Evolutionary conservation across 2,329 filamentous ascomycete species (phyloP), one percentile per base, ranked within the genome.

Genomic region (Aspergillus arachidicola): DNA sequence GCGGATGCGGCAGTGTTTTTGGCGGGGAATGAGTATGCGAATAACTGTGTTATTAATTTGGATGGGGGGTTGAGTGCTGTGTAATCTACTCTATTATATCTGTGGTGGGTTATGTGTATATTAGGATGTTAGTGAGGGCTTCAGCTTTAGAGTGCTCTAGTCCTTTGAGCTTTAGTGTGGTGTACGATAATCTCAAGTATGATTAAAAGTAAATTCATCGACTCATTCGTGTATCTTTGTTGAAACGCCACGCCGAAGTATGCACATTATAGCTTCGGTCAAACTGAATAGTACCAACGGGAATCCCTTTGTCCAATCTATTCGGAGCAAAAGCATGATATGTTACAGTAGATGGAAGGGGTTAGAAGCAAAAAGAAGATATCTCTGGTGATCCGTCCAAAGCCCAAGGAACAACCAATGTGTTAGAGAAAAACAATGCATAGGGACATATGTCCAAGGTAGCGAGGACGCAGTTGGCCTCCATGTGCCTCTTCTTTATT

Each of bases 1-100:
- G 92, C 93, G n/a, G 88, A 94, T 72, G 92, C 93, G 60, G 91
- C 90, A 54, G 73, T 90, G 32, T 96, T 96, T 76, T 83, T 96
- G 19, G 90, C 87, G 34, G 84, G 84, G 54, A 96, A 95, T 76
- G 81, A 86, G 66, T 97, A 94, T 78, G 91, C 92, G 61, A 94
- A 94, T 76, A 96, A 96, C 68, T 95, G 92, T 75, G 84, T 94
- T 57, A 82, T 97, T 58, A 95, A 94, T 75, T 83, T 97, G 32
- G 93, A 96, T 77, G 93, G 93, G 19, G 93, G 93, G 1, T 76
- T 96, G 68, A 93, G 91, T 76, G 91, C 91, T 57, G 70, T 80
- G 58, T 91, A 83, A 26, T 21, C 16, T 34, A 9, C 4, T 19
- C 1, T 54, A 16, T 14, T 54, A 12, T 11, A 12, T 19, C 30